Base-by-base conservation (phyloP, 768 basidiomycete species). In the Plicaturopsis crispa region DNA sequence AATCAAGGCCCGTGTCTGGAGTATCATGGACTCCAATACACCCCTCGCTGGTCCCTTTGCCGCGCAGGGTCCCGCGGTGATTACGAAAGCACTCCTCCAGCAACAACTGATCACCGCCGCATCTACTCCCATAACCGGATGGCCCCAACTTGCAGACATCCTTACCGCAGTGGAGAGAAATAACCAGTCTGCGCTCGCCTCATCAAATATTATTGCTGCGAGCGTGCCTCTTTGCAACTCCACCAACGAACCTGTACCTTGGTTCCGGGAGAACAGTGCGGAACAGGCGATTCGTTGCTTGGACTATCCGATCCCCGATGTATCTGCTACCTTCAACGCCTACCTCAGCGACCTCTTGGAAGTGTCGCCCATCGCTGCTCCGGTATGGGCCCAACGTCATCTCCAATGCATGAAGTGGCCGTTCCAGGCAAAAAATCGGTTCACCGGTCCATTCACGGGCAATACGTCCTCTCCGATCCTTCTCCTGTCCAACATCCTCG, bases 401-500 rank as follows among this genome's bases (percentile, higher is more conserved):
- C 26, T 28, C 10, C 26, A 28, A 14, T 28, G 26, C 26, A 14
- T 14, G 14, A 14, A 28, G 26, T 28, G 26, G 26, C 8, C 8
- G 26, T 8, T 28, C 14, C 26, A 14, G 14, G 26, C 26, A 8
- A 28, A 28, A 14, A 8, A 8, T 8, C 26, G 26, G 26, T 28
- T 8, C 14, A 28, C 26, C 8, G 26, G 26, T 8, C 26, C 26
- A 28, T 28, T 28, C 26, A 8, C 26, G 10, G 26, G 26, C 10
- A 28, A 28, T 28, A 28, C 26, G 26, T 28, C 26, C 8, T 28
- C 14, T 28, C 26, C 26, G 8, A 28, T 28, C 8, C 14, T 28
- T 8, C 14, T 28, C 26, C 10, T 28, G 10, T 28, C 33, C 10
- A 17, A 45, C 47, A 46, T 68, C 69, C 37, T 63, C 65, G 51